Percentiles rank a stretch among this genome's conserved stretches.
Conservation (phyloP, 2,329 filamentous ascomycete genomes). For the Botryotinia globosa region DNA sequence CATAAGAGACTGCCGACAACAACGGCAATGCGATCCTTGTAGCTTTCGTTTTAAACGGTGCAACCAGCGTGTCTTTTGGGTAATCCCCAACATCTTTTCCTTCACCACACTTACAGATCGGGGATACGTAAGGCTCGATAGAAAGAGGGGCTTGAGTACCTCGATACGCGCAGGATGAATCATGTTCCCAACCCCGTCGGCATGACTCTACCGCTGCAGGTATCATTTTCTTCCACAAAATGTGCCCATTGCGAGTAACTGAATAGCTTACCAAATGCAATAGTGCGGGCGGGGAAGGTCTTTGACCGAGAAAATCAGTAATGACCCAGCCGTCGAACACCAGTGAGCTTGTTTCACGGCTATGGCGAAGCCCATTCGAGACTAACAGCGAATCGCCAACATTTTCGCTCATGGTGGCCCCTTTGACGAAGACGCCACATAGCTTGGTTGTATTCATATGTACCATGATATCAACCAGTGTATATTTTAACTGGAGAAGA, state of each 20-base stretch:
- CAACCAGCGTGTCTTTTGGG: not conserved
- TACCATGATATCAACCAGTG: not conserved
- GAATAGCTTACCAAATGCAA: not conserved
- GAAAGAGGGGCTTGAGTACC: not conserved
- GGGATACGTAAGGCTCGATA: not conserved
- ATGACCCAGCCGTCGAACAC: not conserved
- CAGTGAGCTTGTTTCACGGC: not conserved
- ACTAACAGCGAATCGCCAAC: not conserved
- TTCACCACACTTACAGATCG: not conserved
- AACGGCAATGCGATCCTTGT: conserved; percentile 3
- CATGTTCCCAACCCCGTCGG: not conserved
- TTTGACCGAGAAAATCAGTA: not conserved
- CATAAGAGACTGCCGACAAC: not conserved
- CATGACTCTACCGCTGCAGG: conserved; percentile 4
- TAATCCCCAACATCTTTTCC: conserved; percentile 5
- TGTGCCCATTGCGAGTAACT: not conserved
- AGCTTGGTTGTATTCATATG: not conserved
- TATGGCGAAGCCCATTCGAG: not conserved
- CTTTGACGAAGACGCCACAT: not conserved
- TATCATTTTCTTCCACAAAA: conserved; percentile 5
- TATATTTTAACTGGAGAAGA: not conserved
- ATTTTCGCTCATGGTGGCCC: no score
- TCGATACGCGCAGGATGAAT: not conserved
- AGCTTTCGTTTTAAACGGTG: not conserved
- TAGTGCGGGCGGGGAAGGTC: not conserved